A percentile compares a stretch with the other conserved stretches of the same genome.
These are phyloP conservation scores for Maudiozyma barnettii DNA, from an alignment of 805 yeast genomes.

Conservation along the genomic window DNA sequence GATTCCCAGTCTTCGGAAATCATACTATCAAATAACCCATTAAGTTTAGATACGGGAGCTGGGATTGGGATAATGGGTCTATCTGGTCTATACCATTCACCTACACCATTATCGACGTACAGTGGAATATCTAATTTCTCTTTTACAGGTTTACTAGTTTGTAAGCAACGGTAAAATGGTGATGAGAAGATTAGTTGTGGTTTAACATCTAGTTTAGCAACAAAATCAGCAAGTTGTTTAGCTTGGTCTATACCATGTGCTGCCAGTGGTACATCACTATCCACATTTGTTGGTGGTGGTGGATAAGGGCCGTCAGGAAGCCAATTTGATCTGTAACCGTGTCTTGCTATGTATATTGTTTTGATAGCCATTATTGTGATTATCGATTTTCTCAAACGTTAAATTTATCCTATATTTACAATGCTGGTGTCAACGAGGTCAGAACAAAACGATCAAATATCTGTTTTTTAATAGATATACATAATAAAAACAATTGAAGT, in stretches of 20 bases:
- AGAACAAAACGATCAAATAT: no score
- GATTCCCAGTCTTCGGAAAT: constrained; percentile 39
- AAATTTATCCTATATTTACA: no score
- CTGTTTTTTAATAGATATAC: no score
- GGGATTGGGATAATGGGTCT: constrained; percentile 66
- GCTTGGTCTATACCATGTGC: constrained; percentile 88
- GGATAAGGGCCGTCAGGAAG: constrained; percentile 58
- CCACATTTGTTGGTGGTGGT: constrained; percentile 80
- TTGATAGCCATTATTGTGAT: constrained; percentile 28
- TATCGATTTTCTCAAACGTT: no score
- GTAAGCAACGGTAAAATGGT: constrained; percentile 87
- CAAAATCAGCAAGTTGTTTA: constrained; percentile 55
- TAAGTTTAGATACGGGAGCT: constrained; percentile 42
- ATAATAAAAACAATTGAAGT: no score
- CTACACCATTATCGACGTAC: constrained; percentile 71
- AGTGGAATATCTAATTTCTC: constrained; percentile 49
- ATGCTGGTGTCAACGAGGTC: no score
- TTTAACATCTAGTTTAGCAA: constrained; percentile 34
- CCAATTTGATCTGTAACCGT: constrained; percentile 92
- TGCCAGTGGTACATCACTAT: constrained; percentile 83
- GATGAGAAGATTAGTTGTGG: constrained; percentile 69
- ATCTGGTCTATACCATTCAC: constrained; percentile 84
- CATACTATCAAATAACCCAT: constrained; percentile 44
- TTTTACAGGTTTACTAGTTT: constrained; percentile 70
- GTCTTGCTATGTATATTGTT: constrained; percentile 68